phyloP scores from a whole-genome alignment of 2,329 filamentous ascomycete species.

The Neodidymelliopsis sp. region DNA sequence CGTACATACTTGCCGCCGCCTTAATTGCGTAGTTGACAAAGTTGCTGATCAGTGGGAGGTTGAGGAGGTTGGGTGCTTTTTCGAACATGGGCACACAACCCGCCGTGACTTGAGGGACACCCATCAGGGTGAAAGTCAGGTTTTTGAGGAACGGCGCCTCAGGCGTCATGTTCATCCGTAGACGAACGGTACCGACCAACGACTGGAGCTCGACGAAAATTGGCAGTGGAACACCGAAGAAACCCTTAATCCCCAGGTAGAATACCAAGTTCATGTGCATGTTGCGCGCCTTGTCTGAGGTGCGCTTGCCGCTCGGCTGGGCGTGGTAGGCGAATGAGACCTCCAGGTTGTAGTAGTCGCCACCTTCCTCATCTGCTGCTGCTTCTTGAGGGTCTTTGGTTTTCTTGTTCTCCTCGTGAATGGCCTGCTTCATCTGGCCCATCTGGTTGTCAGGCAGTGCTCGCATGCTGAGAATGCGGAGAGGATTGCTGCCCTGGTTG shows the following conservation, averaged over 20 bases:
- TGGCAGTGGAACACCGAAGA: slow-evolving; percentile 87
- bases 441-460: slow-evolving; percentile 85
- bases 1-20: slow-evolving; percentile 84
- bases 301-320: slow-evolving; percentile 71
- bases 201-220: slow-evolving; percentile 90
- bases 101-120: slow-evolving; percentile 85
- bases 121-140: slow-evolving; percentile 93
- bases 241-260: slow-evolving; percentile 86
- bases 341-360: slow-evolving; percentile 92
- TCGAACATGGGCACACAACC: slow-evolving; percentile 94
- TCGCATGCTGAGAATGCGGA: slow-evolving; percentile 86
- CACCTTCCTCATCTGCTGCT: slow-evolving; percentile 87
- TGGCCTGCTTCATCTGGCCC: slow-evolving; percentile 79
- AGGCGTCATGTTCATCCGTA: slow-evolving; percentile 85
- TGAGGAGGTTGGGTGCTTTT: slow-evolving; percentile 87
- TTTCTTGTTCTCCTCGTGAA: slow-evolving; percentile 79
- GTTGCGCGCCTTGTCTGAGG: slow-evolving; percentile 85
- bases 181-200: slow-evolving; percentile 84
- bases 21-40: slow-evolving; percentile 97
- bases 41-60: slow-evolving; percentile 90
- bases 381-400: slow-evolving; percentile 86
- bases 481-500: slow-evolving; percentile 88
- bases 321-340: slow-evolving; percentile 92
- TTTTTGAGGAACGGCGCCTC: slow-evolving; percentile 93
- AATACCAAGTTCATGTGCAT: slow-evolving; percentile 98